Conservation (phyloP, 371 early-diverging fungal genomes). For the Catenaria anguillulae region DNA sequence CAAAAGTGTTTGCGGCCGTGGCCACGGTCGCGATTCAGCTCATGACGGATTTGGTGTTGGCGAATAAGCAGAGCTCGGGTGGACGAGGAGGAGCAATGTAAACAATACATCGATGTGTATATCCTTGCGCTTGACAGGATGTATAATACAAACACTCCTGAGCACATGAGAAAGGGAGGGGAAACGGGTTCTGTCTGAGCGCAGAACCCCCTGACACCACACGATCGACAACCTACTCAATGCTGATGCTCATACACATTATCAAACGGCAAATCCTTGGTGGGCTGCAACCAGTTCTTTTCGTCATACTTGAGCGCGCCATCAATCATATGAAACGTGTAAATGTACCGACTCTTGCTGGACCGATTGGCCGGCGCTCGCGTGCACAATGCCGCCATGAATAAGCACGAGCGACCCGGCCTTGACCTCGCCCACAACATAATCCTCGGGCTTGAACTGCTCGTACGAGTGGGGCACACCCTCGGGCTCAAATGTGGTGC, state of each 20-base stretch:
- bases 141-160: too few relatives aligned
- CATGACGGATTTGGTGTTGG: too few relatives aligned
- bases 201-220: too few relatives aligned
- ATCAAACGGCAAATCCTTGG: conserved; percentile 5
- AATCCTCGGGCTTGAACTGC: conserved; percentile 15
- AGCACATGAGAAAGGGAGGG: too few relatives aligned
- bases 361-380: conserved; percentile 64
- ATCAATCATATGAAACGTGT: conserved; percentile 88
- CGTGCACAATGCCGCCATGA: conserved; percentile 77
- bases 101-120: too few relatives aligned
- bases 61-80: too few relatives aligned
- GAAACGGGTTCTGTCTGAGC: too few relatives aligned
- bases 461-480: conserved; percentile 22
- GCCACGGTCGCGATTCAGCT: too few relatives aligned
- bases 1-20: too few relatives aligned
- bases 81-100: too few relatives aligned
- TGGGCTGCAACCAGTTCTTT: conserved; percentile 46
- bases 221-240: too few relatives aligned
- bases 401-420: conserved; percentile 69
- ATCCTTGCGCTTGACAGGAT: too few relatives aligned
- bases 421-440: conserved; percentile 25
- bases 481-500: conserved; percentile 37
- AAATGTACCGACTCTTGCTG: conserved; percentile 63
- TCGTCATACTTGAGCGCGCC: conserved; percentile 44
- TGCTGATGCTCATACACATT: background rate